Conservation (phyloP, 1,139 yeast genomes). For the Groenewaldozyma auringiensis region DNA sequence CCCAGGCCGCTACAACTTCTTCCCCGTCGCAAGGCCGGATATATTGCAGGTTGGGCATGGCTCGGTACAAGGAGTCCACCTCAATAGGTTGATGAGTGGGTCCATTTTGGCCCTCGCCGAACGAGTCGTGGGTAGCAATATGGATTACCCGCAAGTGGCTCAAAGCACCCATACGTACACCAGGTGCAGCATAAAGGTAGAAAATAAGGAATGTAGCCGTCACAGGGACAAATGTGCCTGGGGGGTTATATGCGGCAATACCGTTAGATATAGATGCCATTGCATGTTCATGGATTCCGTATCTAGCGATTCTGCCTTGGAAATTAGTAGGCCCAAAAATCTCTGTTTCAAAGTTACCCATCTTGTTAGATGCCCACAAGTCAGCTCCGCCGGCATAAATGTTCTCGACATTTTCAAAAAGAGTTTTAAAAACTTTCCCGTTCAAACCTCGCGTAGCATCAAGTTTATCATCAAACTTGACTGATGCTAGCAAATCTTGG, state of each 20-base stretch:
- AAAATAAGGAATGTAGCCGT: conserved; percentile 36
- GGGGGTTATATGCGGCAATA: conserved; percentile 31
- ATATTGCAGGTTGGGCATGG: conserved; percentile 32
- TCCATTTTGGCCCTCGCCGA: conserved; percentile 37
- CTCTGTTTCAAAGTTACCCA: conserved; percentile 5
- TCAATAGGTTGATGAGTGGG: conserved; percentile 38
- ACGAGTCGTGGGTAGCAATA: conserved; percentile 37
- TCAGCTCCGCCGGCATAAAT: conserved; percentile 9
- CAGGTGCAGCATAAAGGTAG: conserved; percentile 35
- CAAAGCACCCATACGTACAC: conserved; percentile 34
- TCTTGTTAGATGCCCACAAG: conserved; percentile 6
- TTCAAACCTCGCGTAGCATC: conserved; percentile 7
- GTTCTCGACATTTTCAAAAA: conserved; percentile 1
- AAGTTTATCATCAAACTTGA: conserved; percentile 1
- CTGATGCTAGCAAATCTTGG: background rate
- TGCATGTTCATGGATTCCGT: conserved; percentile 35
- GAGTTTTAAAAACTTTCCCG: conserved; percentile 3
- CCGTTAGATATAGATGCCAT: conserved; percentile 37
- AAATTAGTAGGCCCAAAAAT: conserved; percentile 1
- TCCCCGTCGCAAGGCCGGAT: conserved; percentile 15
- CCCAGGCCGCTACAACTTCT: conserved; percentile 9
- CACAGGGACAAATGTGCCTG: conserved; percentile 33
- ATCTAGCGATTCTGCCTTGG: conserved; percentile 21
- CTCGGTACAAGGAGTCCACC: conserved; percentile 29
- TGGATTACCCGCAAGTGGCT: conserved; percentile 31